A percentile compares a stretch with the other conserved stretches of the same genome.
Evolutionary conservation across 2,329 filamentous ascomycete genomes (phyloP).

Genomic region (Clathrospora elynae): DNA sequence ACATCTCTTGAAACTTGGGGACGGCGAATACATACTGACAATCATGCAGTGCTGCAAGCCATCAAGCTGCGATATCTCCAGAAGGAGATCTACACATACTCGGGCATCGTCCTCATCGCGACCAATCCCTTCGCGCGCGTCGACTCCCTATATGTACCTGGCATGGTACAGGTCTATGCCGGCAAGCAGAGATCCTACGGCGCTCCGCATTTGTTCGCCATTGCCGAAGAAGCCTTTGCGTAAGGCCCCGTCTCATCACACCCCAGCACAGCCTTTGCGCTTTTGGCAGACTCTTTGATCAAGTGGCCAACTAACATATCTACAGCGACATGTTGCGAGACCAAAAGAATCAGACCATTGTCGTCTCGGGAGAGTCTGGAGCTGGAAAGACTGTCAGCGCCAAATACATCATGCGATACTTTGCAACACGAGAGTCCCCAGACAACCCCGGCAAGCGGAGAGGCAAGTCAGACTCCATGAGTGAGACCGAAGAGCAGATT

Average conservation of each 20-base stretch:
- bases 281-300: too few relatives aligned
- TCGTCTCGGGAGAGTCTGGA: conserved; percentile 98
- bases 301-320: conserved; percentile 27
- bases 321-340: conserved; percentile 93
- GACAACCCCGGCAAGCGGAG: conserved; percentile 83
- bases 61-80: conserved; percentile 96
- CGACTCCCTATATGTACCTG: conserved; percentile 96
- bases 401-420: conserved; percentile 99
- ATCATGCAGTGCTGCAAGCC: conserved; percentile 80
- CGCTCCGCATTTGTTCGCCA: conserved; percentile 96
- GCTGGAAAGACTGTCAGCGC: conserved; percentile 98
- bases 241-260: conserved; percentile 54
- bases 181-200: conserved; percentile 96
- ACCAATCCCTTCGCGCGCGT: conserved; percentile 97
- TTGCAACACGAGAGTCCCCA: conserved; percentile 93
- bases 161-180: conserved; percentile 99
- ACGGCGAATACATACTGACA: conserved; percentile 40
- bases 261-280: background rate
- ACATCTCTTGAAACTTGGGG: background rate
- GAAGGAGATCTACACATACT: conserved; percentile 99
- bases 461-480: conserved; percentile 79
- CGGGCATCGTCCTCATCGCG: conserved; percentile 96
- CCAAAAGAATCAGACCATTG: conserved; percentile 94
- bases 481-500: conserved; percentile 98
- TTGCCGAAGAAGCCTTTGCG: conserved; percentile 98